Evolutionary conservation across 768 basidiomycete genomes (phyloP).

Genomic region (Lactifluus pinguis): DNA sequence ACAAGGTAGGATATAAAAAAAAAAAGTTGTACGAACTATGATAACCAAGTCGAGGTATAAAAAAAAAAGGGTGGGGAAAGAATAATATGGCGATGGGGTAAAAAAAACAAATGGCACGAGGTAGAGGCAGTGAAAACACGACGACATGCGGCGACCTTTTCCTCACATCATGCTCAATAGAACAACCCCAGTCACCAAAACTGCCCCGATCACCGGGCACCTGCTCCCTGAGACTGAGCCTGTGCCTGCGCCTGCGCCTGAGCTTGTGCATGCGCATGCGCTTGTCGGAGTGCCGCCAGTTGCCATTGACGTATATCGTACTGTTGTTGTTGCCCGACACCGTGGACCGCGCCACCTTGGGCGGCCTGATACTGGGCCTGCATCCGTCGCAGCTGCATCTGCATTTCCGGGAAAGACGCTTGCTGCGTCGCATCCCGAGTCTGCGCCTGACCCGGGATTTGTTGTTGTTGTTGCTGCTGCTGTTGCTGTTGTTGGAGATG

Average conservation of each 20-base stretch:
- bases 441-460: conserved; percentile 2
- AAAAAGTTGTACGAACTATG: background rate
- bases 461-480: conserved; percentile 13
- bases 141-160: no score
- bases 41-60: background rate
- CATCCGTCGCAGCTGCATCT: conserved; percentile 13
- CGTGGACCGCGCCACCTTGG: conserved; percentile 7
- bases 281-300: background rate
- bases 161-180: no score
- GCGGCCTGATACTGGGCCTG: conserved; percentile 5
- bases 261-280: background rate
- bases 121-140: no score
- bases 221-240: conserved; percentile 16
- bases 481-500: conserved; percentile 8
- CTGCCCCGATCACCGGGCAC: conserved; percentile 1
- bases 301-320: background rate
- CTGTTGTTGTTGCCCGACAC: no score
- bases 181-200: no score
- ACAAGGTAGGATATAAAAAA: conserved; percentile 4
- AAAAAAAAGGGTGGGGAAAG: background rate
- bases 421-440: conserved; percentile 21
- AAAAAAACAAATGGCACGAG: no score
- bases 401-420: conserved; percentile 19
- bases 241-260: conserved; percentile 15
- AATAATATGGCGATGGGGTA: background rate